Conservation (phyloP, 1,284 basidiomycete genomes). For the Agroathelia rolfsii region DNA sequence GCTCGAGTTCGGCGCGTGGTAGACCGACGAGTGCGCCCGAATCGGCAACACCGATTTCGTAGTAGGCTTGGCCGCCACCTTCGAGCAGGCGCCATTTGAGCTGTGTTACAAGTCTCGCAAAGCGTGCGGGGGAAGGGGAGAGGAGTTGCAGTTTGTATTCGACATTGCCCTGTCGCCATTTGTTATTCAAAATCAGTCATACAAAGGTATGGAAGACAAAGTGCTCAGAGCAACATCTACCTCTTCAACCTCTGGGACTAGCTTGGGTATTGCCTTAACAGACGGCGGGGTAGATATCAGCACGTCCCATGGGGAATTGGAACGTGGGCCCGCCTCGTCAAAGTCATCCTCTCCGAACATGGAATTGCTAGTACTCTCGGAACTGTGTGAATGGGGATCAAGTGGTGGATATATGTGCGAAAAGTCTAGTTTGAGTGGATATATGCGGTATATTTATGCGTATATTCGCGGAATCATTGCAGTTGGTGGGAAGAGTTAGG, state of each 20-base stretch:
- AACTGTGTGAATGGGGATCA: conserved; percentile 4
- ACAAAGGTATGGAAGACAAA: background rate
- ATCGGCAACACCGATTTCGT: conserved; percentile 86
- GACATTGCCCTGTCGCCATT: conserved; percentile 51
- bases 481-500: conserved; percentile 7
- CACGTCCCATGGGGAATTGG: conserved; percentile 1
- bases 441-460: conserved; percentile 12
- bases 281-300: conserved; percentile 13
- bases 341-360: conserved; percentile 8
- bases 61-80: conserved; percentile 85
- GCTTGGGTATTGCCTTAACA: conserved; percentile 36
- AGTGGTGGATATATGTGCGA: background rate
- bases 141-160: conserved; percentile 83
- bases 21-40: conserved; percentile 81
- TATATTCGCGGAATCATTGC: conserved; percentile 62
- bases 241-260: conserved; percentile 67
- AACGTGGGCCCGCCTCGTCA: conserved; percentile 8
- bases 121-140: conserved; percentile 58
- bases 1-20: conserved; percentile 63
- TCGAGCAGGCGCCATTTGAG: conserved; percentile 91
- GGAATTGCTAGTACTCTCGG: too few species aligned
- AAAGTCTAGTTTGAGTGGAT: conserved; percentile 4
- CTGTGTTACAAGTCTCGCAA: conserved; percentile 80
- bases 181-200: conserved; percentile 1
- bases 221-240: conserved; percentile 17